Percentiles rank a stretch among this genome's conserved stretches.
Evolutionary conservation across 2,329 filamentous ascomycete genomes (phyloP).

Genomic region (Colletotrichum orbiculare): DNA sequence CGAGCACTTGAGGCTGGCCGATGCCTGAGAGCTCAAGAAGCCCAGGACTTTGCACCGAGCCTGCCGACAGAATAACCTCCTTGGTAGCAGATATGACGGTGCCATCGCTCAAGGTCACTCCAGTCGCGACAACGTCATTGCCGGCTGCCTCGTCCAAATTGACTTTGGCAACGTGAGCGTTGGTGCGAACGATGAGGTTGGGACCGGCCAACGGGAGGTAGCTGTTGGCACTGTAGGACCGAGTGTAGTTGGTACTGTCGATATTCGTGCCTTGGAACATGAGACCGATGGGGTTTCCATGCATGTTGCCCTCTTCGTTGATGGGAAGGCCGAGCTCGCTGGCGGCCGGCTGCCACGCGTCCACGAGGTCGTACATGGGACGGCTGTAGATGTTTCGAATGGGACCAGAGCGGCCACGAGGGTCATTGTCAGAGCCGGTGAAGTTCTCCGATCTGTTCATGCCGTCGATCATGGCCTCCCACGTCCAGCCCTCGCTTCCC

Average conservation of each 20-base stretch:
- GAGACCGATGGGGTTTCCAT: conserved; percentile 61
- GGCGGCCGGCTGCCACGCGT: conserved; percentile 57
- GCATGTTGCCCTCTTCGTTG: conserved; percentile 55
- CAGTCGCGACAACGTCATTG: conserved; percentile 32
- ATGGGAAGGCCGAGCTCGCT: conserved; percentile 53
- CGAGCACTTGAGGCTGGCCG: conserved; percentile 60
- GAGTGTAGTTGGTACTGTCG: conserved; percentile 55
- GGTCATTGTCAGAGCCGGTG: conserved; percentile 38
- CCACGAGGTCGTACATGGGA: conserved; percentile 54
- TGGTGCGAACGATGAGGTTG: conserved; percentile 54
- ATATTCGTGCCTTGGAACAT: conserved; percentile 62
- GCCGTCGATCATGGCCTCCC: conserved; percentile 48
- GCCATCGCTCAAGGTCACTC: conserved; percentile 41
- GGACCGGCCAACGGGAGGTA: conserved; percentile 53
- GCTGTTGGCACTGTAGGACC: conserved; percentile 58
- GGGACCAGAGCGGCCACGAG: conserved; percentile 39
- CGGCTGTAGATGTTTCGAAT: conserved; percentile 50
- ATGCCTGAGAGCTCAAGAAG: conserved; percentile 68
- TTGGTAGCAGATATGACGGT: conserved; percentile 41
- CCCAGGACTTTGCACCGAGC: conserved; percentile 66
- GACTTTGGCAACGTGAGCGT: conserved; percentile 51
- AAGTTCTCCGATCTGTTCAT: conserved; percentile 46
- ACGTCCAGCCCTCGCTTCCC: conserved; percentile 50
- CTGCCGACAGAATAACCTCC: conserved; percentile 51
- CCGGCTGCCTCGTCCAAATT: conserved; percentile 44